Evolutionary conservation across 192 early-diverging fungal genomes (phyloP).

Genomic region (Backusella psychrophila): DNA sequence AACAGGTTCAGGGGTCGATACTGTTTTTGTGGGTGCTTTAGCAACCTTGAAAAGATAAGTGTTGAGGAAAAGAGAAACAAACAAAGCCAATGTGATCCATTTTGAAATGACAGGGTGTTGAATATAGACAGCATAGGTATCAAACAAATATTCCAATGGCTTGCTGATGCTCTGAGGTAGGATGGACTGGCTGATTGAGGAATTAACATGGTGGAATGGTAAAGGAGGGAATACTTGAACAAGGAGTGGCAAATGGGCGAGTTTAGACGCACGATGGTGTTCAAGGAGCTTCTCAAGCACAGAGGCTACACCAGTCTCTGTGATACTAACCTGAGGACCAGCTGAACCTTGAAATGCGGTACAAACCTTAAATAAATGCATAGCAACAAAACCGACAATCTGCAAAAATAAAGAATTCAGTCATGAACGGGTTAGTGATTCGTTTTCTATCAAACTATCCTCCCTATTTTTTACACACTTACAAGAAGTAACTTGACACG

Average conservation of each 20-base stretch:
- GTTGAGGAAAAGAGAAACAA: slow-evolving; percentile 53
- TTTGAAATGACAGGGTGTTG: slow-evolving; percentile 61
- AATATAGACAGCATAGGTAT: slow-evolving; percentile 50
- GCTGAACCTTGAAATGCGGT: slow-evolving; percentile 42
- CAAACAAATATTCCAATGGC: slow-evolving; percentile 42
- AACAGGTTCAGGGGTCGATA: neutral
- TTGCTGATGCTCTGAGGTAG: neutral
- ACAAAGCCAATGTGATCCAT: slow-evolving; percentile 50
- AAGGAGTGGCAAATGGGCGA: slow-evolving; percentile 41
- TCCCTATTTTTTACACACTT: neutral
- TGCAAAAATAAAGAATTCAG: neutral
- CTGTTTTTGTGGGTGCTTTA: slow-evolving; percentile 46
- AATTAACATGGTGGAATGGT: slow-evolving; percentile 38
- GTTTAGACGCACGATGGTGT: slow-evolving; percentile 39
- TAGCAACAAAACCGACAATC: slow-evolving; percentile 61
- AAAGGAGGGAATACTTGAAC: slow-evolving; percentile 53
- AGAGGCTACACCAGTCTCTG: slow-evolving; percentile 36
- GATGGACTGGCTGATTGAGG: neutral
- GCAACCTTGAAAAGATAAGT: slow-evolving; percentile 60
- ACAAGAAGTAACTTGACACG: slow-evolving; percentile 57
- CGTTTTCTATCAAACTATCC: neutral
- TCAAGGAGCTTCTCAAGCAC: slow-evolving; percentile 45
- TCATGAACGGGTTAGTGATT: neutral
- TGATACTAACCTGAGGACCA: slow-evolving; percentile 40
- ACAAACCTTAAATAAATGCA: slow-evolving; percentile 63